phyloP scores from a whole-genome alignment of 1,284 basidiomycete species.

The Cronartium ribicola region DNA sequence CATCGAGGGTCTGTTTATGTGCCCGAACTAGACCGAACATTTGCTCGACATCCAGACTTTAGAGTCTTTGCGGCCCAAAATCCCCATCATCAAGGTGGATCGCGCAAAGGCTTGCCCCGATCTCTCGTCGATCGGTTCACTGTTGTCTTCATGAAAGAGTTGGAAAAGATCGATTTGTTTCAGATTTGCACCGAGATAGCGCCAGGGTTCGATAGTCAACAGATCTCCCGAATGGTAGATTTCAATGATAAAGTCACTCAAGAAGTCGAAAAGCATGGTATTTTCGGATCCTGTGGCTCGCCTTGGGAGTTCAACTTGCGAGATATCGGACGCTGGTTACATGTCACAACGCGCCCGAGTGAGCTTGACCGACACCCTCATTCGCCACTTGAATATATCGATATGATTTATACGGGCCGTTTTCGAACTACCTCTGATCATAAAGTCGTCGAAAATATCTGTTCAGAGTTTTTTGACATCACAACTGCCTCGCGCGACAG shows the following conservation, averaged over 20 bases:
- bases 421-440: slow-evolving; percentile 74
- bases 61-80: slow-evolving; percentile 98
- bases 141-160: slow-evolving; percentile 88
- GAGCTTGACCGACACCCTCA: slow-evolving; percentile 51
- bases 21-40: slow-evolving; percentile 87
- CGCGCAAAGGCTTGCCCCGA: slow-evolving; percentile 93
- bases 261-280: slow-evolving; percentile 63
- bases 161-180: slow-evolving; percentile 72
- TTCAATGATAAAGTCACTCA: slow-evolving; percentile 74
- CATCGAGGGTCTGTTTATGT: slow-evolving; percentile 93
- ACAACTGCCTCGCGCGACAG: slow-evolving; percentile 49
- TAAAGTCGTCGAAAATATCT: slow-evolving; percentile 61
- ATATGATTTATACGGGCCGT: slow-evolving; percentile 73
- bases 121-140: slow-evolving; percentile 98
- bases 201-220: slow-evolving; percentile 59
- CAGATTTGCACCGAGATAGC: slow-evolving; percentile 74
- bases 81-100: slow-evolving; percentile 91
- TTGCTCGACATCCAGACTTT: slow-evolving; percentile 82
- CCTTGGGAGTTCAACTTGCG: slow-evolving; percentile 99
- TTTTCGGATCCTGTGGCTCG: slow-evolving; percentile 75
- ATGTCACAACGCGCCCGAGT: slow-evolving; percentile 51
- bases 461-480: slow-evolving; percentile 60
- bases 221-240: slow-evolving; percentile 65
- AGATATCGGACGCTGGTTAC: slow-evolving; percentile 84
- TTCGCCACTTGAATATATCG: slow-evolving; percentile 65